Base-by-base conservation (phyloP, 2,329 filamentous ascomycete genomes). In the Alternaria arborescens region DNA sequence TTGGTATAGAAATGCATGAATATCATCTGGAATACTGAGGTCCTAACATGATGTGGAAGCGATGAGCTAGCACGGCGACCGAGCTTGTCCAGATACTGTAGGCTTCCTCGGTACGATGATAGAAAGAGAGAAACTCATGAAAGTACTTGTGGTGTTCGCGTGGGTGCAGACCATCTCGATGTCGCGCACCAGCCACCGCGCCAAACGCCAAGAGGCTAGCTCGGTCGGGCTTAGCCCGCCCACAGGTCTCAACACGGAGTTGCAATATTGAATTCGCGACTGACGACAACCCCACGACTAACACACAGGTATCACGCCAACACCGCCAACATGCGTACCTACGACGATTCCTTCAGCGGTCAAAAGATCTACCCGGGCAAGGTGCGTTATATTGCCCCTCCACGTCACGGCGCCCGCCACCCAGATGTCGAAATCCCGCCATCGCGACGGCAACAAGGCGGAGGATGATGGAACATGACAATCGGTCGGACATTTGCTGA, bases 331-430 rank as follows among this genome's bases (percentile, higher is more conserved):
- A 90, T 90, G 88, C 86, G 88, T 86, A 89, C 88, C 83, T 91
- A 91, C 89, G 89, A 91, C 85, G 89, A 91, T 80, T 86, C 87
- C 78, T 91, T 91, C 87, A 89, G 87, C 83, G 89, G 88, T 79
- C 84, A 88, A 84, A 91, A 90, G 86, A 91, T 91, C 84, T 91
- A 91, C 86, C 89, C 89, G 79, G 89, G 89, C 83, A 91, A 91
- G 89, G 89, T 91, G 86, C 81, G 86, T 77, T 69, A 54, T 52
- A 67, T 64, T 67, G 61, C 60, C 58, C 53, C 58, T 62, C 63
- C 48, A 40, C 53, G 54, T 54, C 57, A 16, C 47, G 26, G 22
- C 51, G 38, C 40, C 43, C 52, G 48, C 60, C 43, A 41, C 47
- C 64, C 62, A 70, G 65, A 64, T 60, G 64, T 75, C 69, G 65